These are phyloP conservation scores for Mortierella sp. DNA, from an alignment of 371 early-diverging fungal species.

Conservation along the genomic window DNA sequence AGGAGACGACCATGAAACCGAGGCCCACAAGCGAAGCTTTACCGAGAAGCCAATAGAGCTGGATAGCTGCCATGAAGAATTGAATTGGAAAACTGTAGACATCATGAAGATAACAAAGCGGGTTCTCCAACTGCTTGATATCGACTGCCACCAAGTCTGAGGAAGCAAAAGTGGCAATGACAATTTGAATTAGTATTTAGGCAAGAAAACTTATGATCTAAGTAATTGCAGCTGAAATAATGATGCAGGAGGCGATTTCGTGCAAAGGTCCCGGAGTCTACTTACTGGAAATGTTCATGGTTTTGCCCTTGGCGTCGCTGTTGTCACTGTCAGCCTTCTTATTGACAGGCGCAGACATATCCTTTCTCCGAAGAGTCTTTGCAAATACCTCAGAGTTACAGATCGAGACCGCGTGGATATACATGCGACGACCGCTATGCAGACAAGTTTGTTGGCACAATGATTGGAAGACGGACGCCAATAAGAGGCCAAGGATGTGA, in stretches of 20 bases:
- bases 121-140: conserved; percentile 62
- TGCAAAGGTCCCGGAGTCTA: no score
- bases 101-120: conserved; percentile 63
- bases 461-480: conserved; percentile 61
- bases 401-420: conserved; percentile 65
- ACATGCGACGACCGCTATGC: conserved; percentile 65
- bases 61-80: conserved; percentile 66
- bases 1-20: conserved; percentile 63
- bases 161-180: background rate
- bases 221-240: no score
- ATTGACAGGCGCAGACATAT: conserved; percentile 52
- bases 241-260: no score
- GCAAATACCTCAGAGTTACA: conserved; percentile 68
- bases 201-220: background rate
- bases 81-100: conserved; percentile 70
- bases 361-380: conserved; percentile 67
- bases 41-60: conserved; percentile 73
- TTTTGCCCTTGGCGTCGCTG: conserved; percentile 53
- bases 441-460: conserved; percentile 61
- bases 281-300: conserved; percentile 47
- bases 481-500: conserved; percentile 69
- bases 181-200: no score
- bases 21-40: conserved; percentile 73
- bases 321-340: conserved; percentile 21
- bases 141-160: conserved; percentile 66